Base-by-base conservation (phyloP, 2,329 filamentous ascomycete genomes). In the Ophiostoma sp. region DNA sequence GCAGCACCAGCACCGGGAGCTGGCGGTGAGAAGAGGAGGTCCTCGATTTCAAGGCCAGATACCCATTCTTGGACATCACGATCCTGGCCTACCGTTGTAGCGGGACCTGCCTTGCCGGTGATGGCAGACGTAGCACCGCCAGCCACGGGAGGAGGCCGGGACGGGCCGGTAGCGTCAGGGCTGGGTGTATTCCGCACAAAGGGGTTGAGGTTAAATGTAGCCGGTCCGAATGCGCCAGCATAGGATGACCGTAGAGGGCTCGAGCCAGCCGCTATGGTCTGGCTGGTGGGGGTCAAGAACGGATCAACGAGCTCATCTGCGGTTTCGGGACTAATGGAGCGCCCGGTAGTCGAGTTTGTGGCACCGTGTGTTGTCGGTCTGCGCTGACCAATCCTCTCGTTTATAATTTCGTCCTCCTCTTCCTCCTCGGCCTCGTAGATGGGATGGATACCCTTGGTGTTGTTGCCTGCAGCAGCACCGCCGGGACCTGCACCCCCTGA, bases 341-440 rank as follows among this genome's bases (percentile, higher is more conserved):
- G 66, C 2, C 63, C 40, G 12, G 8, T 42, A 1, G 38, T 11
- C 16, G 40, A 40, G 8, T 63, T n/a, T 0, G 60, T 12, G 12
- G 60, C 60, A 18, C 40, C 40, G 40, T 18, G 3, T 42, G 3
- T 18, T 14, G 58, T 63, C 14, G 40, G 40, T 27, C 6, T 8
- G 16, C 38, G 60, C 40, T 63, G 38, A 1, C 11, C 16, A 42
- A 38, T 8, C 6, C n/a, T 63, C n/a, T 9, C 68, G 11, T 72
- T 70, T 7, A 69, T 68, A 67, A 76, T 70, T 58, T 72, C 55
- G 27, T 76, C 73, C 1, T 76, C 75, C 6, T 81, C 82, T 44
- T 86, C 84, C 71, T 87, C 84, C 52, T 85, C 84, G 8, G 83
- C 84, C 71, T 87, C 85, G 71, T 84, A 81, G 69, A 87, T 87